phyloP scores from a whole-genome alignment of 805 yeast genomes.

The Cyberlindnera euphorbiiphila region DNA sequence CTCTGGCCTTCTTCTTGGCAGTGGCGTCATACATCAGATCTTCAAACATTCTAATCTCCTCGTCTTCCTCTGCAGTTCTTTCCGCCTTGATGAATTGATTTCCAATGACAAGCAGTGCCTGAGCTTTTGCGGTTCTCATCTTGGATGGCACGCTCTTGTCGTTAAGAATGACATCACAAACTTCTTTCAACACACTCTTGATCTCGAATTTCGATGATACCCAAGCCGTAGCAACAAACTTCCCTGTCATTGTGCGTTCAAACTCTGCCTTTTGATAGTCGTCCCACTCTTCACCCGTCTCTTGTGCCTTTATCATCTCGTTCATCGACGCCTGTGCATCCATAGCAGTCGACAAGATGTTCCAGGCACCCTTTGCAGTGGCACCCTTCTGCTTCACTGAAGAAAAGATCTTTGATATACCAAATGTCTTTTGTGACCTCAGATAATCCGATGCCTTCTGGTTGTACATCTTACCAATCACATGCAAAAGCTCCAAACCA shows the following conservation, averaged over 20 bases:
- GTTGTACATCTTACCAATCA: constrained; percentile 77
- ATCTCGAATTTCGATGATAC: constrained; percentile 87
- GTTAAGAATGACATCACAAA: constrained; percentile 70
- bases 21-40: constrained; percentile 83
- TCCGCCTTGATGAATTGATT: constrained; percentile 58
- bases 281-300: constrained; percentile 46
- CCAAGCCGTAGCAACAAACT: constrained; percentile 93
- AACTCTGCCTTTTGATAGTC: constrained; percentile 68
- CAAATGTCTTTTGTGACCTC: constrained; percentile 76
- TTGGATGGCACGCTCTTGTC: constrained; percentile 61
- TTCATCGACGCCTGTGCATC: constrained; percentile 83
- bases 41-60: constrained; percentile 88
- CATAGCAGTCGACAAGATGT: constrained; percentile 74
- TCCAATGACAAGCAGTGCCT: constrained; percentile 73
- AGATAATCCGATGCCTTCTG: constrained; percentile 71
- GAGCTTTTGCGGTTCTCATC: constrained; percentile 71
- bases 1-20: constrained; percentile 23
- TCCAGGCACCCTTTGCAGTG: constrained; percentile 77
- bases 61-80: constrained; percentile 85
- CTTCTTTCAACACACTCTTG: constrained; percentile 71
- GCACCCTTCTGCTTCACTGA: constrained; percentile 81
- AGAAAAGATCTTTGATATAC: constrained; percentile 80
- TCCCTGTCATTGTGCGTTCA: constrained; percentile 81
- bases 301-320: constrained; percentile 68
- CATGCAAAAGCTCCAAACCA: constrained; percentile 81